Percentiles rank a stretch among this genome's conserved stretches.
Conservation (phyloP, 306 rosid genomes). For the Corylus avellana region DNA sequence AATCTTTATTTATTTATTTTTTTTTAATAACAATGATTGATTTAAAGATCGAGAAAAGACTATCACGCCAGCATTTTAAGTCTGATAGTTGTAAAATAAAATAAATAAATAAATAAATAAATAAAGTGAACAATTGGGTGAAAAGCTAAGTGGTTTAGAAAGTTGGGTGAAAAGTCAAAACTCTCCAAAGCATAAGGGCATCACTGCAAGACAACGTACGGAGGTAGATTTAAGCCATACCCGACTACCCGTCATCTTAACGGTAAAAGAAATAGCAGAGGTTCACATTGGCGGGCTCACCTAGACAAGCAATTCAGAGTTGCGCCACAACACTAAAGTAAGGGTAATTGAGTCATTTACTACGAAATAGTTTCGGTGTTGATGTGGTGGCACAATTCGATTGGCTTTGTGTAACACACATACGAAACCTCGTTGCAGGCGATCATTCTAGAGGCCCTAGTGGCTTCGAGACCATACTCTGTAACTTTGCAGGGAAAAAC, state of each 20-base stretch:
- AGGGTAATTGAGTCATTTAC: background rate
- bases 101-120: background rate
- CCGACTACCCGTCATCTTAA: background rate
- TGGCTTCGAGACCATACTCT: background rate
- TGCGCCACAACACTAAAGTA: background rate
- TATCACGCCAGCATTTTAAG: too few relatives aligned
- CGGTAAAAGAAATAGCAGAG: background rate
- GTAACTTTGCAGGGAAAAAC: conserved; percentile 29
- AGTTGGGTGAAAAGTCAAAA: background rate
- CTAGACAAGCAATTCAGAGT: background rate
- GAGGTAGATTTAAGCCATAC: background rate
- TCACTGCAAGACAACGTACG: background rate
- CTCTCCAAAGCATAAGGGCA: background rate
- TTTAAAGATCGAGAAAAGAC: too few relatives aligned
- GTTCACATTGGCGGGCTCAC: background rate
- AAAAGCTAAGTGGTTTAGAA: background rate
- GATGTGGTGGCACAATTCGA: background rate
- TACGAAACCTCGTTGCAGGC: background rate
- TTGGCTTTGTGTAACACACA: background rate
- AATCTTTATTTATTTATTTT: too few relatives aligned
- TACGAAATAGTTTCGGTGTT: background rate
- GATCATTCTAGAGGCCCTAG: conserved; percentile 9
- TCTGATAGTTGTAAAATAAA: too few relatives aligned
- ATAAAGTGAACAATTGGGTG: background rate
- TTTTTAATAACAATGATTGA: too few relatives aligned